Evolutionary conservation across 2,329 filamentous ascomycete genomes (phyloP), one percentile per base, ranked within the genome.

Genomic region (Talaromyces sp.): DNA sequence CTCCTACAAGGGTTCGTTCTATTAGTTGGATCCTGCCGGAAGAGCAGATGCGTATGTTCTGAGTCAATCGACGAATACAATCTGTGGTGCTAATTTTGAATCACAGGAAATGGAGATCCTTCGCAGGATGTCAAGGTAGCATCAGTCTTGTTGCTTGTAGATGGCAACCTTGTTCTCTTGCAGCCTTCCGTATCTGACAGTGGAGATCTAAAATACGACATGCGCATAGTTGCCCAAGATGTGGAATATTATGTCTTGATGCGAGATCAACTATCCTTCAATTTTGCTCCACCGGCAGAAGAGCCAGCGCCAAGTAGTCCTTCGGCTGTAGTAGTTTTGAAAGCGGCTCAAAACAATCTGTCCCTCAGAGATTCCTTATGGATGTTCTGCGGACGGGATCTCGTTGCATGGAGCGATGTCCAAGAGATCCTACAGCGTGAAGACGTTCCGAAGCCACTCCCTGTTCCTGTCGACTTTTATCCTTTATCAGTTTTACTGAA

Each of bases 1-100:
- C 95, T 41, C 95, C 95, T 11, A 92, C 93, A 24, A 87, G 95
- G 73, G 95, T 99, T 5, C 88, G 95, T 70, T 92, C 93, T 10
- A 87, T 99, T 47, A 97, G 93, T 78, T 99, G 95, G 95, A 90
- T 99, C 66, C 78, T 99, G 60, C 95, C 95, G 1, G 94, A 98
- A 71, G 89, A 89, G 67, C 95, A 99, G 76, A 83, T 97, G 67
- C 83, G 89, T 86, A 75, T 75, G 84, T 80, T 14, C 13, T 16
- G 16, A 33, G 16, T 16, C 45, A 14, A 16, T 19, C 3, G 7
- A 22, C 10, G 14, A n/a, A 47, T 27, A 22, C 58, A 22, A 31
- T 13, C 11, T 59, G 9, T 56, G 73, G 60, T 72, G 66, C 47
- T 66, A 27, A 66, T 43, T 71, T 54, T 45, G 5, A 7, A 31